Base-by-base conservation (phyloP, 345 rosid species). In the Hibiscus trionum region DNA sequence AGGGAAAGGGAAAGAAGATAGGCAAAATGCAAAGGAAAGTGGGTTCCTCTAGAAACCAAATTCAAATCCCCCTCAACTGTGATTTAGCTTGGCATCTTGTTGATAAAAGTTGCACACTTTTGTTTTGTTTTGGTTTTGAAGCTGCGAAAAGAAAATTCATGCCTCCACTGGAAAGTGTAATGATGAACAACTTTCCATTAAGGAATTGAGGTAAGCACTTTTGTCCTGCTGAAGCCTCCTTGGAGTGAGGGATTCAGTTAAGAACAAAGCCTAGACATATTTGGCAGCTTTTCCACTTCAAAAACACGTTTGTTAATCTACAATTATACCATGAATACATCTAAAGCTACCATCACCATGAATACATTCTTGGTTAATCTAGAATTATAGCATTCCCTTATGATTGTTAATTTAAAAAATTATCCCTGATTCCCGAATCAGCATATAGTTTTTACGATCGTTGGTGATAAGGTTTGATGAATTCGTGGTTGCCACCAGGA, bases 181-280 rank as follows among this genome's bases (percentile, higher is more conserved):
- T 81, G 79, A 87, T 83, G 70, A 46, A 75, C 75, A 72, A 82
- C 87, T 83, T 85, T 83, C 58, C 59, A 77, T 77, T 77, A 76
- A 73, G 81, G 81, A 81, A 77, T 67, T 73, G 83, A 72, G 70
- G 77, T 60, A 71, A 77, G 72, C 79, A 73, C 87, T 87, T 87
- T 87, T 85, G 88, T 85, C 86, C 73, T 65, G 73, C 42, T 73
- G 80, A 87, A 87, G 88, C 74, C 80, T 83, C 85, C 84, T 77
- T 50, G 82, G 82, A 78, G 75, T 79, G 70, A 76, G 86, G 78
- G 76, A 75, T 77, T 80, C 61, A 16, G 67, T 67, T 70, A 61
- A 72, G 62, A 74, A 72, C 82, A 79, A 74, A 72, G 71, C 29
- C 67, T 61, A 17, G 17, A 80, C 76, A 68, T 31, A 56, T 70